A percentile compares a stretch with the other conserved stretches of the same genome.
Conservation (phyloP, 2,329 filamentous ascomycete species). For the Nothopassalora personata region DNA sequence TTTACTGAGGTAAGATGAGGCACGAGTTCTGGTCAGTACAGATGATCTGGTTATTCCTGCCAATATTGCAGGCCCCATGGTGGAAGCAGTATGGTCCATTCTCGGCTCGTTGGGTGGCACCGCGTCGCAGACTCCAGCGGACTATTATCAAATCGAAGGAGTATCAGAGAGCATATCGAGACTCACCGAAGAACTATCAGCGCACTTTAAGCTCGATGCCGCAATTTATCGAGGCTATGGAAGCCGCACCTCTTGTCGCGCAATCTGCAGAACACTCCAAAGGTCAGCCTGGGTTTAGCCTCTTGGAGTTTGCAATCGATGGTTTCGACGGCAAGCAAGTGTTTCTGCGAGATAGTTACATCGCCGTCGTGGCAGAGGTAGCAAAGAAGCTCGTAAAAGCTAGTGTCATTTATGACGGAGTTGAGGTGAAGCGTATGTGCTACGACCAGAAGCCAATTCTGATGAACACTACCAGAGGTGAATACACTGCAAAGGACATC, state of each 20-base stretch:
- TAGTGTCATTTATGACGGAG: conserved; percentile 8
- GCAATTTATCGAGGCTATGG: conserved; percentile 24
- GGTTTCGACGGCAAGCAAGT: conserved; percentile 27
- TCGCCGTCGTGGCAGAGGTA: conserved; percentile 19
- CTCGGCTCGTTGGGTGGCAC: conserved; percentile 17
- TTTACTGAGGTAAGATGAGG: too few species aligned
- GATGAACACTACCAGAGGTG: conserved; percentile 10
- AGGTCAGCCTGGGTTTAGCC: conserved; percentile 14
- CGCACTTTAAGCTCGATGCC: conserved; percentile 14
- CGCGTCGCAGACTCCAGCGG: conserved; percentile 7
- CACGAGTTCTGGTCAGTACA: too few species aligned
- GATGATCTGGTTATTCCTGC: conserved; percentile 18
- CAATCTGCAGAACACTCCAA: conserved; percentile 20
- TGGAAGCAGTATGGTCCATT: conserved; percentile 17
- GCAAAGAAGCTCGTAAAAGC: conserved; percentile 15
- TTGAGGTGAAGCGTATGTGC: conserved; percentile 13
- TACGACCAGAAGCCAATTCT: conserved; percentile 16
- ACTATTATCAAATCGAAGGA: conserved; percentile 10
- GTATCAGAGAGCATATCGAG: conserved; percentile 11
- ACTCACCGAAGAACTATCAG: conserved; percentile 16
- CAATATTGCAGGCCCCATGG: conserved; percentile 8
- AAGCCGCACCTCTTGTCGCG: conserved; percentile 22
- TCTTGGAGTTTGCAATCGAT: conserved; percentile 25
- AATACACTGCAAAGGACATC: conserved; percentile 17
- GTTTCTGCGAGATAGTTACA: conserved; percentile 25